phyloP scores from a whole-genome alignment of 768 basidiomycete species.

The Phanerochaete sordida region DNA sequence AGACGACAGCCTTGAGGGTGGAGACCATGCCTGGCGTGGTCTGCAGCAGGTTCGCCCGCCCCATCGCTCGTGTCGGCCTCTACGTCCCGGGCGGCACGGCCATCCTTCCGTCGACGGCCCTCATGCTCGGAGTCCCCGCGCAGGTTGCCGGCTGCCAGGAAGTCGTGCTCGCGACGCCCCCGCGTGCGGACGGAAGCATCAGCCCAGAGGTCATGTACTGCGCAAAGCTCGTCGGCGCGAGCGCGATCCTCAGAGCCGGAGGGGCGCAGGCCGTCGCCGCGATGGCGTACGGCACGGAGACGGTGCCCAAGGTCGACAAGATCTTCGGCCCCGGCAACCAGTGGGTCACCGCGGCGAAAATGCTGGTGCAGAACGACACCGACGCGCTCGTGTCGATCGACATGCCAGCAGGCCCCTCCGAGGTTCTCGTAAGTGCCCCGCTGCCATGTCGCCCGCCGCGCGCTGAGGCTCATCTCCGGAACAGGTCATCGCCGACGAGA shows the following conservation, averaged over 20 bases:
- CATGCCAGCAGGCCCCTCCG: slow-evolving; percentile 98
- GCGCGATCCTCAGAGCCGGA: slow-evolving; percentile 89
- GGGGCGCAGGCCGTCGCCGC: slow-evolving; percentile 96
- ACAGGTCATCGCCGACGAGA: slow-evolving; percentile 91
- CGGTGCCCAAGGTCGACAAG: slow-evolving; percentile 97
- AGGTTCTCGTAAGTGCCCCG: slow-evolving; percentile 76
- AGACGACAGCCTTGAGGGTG: slow-evolving; percentile 65
- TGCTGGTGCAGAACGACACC: slow-evolving; percentile 98
- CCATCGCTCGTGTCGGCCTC: slow-evolving; percentile 93
- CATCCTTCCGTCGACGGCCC: slow-evolving; percentile 90
- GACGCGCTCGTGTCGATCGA: slow-evolving; percentile 96
- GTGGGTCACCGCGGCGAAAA: slow-evolving; percentile 99
- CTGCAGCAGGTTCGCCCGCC: slow-evolving; percentile 90
- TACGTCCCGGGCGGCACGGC: slow-evolving; percentile 99
- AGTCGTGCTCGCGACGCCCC: slow-evolving; percentile 95
- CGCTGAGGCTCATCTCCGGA: neutral
- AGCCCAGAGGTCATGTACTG: slow-evolving; percentile 98
- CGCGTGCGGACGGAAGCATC: slow-evolving; percentile 86
- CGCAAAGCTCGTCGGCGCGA: slow-evolving; percentile 86
- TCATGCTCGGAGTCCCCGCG: slow-evolving; percentile 97
- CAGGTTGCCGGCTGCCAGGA: slow-evolving; percentile 94
- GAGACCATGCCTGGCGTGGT: slow-evolving; percentile 99
- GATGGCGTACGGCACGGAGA: slow-evolving; percentile 93
- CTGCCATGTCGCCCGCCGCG: neutral
- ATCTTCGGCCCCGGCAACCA: slow-evolving; percentile 99